These are phyloP conservation scores for Lepraria neglecta DNA, from an alignment of 495 filamentous ascomycete species.

Conservation along the genomic window DNA sequence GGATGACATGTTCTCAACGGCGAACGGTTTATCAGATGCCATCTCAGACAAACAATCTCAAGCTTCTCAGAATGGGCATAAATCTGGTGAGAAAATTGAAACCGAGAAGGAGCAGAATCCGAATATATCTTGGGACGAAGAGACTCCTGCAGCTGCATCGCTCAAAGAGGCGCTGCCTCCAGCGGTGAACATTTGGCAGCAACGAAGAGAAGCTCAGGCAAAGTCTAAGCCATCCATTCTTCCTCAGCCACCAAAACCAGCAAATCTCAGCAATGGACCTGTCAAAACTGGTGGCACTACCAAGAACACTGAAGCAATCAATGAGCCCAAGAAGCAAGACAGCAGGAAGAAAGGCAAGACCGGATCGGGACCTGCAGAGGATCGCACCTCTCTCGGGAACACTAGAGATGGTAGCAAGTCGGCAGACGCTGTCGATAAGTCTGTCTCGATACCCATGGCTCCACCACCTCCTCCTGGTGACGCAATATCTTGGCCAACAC, in stretches of 20 bases:
- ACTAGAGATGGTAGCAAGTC: slow-evolving; percentile 37
- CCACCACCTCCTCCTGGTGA: slow-evolving; percentile 63
- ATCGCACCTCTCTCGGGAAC: slow-evolving; percentile 38
- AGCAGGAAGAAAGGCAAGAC: slow-evolving; percentile 31
- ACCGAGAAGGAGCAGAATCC: slow-evolving; percentile 41
- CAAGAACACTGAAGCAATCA: slow-evolving; percentile 33
- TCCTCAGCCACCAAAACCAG: slow-evolving; percentile 29
- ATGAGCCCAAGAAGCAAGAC: slow-evolving; percentile 28
- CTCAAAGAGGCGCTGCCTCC: slow-evolving; percentile 78
- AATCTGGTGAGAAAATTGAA: slow-evolving; percentile 39
- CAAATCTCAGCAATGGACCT: slow-evolving; percentile 6
- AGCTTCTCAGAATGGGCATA: slow-evolving; percentile 38
- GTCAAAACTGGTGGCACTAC: slow-evolving; percentile 24
- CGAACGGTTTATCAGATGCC: slow-evolving; percentile 58
- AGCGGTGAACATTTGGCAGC: slow-evolving; percentile 77
- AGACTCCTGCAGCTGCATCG: slow-evolving; percentile 49
- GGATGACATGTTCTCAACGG: slow-evolving; percentile 57
- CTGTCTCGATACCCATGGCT: slow-evolving; percentile 31
- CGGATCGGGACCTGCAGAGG: slow-evolving; percentile 29
- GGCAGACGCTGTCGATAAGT: slow-evolving; percentile 26
- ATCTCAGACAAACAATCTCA: slow-evolving; percentile 65
- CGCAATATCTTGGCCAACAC: slow-evolving; percentile 80
- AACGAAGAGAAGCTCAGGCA: slow-evolving; percentile 60
- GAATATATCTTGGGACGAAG: slow-evolving; percentile 38
- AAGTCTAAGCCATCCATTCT: slow-evolving; percentile 42